phyloP scores from a whole-genome alignment of 192 early-diverging fungal genomes.

The Piromyces finnis region DNA sequence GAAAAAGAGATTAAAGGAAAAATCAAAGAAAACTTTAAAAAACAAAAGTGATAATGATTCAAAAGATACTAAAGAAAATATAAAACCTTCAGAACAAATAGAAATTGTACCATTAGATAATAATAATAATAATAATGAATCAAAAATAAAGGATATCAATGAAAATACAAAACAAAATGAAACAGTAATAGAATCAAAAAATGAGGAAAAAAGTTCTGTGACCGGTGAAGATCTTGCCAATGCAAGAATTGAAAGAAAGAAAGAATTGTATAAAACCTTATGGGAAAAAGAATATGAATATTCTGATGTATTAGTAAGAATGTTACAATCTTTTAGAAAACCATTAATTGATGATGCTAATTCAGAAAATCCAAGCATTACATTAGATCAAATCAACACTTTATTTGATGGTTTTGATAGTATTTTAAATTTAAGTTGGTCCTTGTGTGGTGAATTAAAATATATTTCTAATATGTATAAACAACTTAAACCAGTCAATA shows the following conservation, averaged over 20 bases:
- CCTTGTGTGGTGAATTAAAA: background rate
- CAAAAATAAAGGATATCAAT: too few species aligned
- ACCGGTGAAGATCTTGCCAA: background rate
- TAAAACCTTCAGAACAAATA: background rate
- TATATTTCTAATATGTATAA: background rate
- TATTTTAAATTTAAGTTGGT: background rate
- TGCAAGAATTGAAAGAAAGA: background rate
- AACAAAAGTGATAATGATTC: background rate
- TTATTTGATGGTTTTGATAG: background rate
- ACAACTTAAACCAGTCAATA: background rate
- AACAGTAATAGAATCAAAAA: background rate
- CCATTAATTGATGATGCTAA: background rate
- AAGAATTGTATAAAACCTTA: background rate
- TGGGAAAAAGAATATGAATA: background rate
- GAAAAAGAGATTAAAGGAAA: too few species aligned
- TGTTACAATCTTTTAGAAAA: background rate
- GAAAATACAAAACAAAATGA: too few species aligned
- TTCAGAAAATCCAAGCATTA: background rate
- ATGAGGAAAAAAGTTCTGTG: background rate
- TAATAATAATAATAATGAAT: too few species aligned
- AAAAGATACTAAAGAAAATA: background rate
- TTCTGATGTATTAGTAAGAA: background rate
- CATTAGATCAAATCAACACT: background rate
- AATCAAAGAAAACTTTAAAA: background rate
- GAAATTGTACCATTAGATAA: background rate